These are phyloP conservation scores for Arachnomyces sp. DNA, from an alignment of 2,329 filamentous ascomycete genomes.

Conservation along the genomic window DNA sequence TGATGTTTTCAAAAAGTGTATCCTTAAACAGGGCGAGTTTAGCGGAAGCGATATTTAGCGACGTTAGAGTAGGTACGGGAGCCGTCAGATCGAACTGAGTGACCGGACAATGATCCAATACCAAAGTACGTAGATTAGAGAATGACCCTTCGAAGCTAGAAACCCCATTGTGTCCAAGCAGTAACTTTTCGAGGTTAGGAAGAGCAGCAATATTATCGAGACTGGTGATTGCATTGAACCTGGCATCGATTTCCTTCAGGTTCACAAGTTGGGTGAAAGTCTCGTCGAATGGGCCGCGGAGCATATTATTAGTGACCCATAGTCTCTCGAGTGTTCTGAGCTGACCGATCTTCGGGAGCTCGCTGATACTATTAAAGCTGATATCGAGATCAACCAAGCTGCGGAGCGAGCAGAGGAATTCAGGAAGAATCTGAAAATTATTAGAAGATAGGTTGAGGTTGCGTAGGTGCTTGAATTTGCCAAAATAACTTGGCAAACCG, in stretches of 20 bases:
- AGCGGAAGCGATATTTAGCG: conserved; percentile 81
- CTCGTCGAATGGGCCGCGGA: conserved; percentile 66
- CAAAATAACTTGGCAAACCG: conserved; percentile 72
- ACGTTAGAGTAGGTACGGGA: conserved; percentile 72
- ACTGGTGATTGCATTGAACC: conserved; percentile 82
- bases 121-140: conserved; percentile 70
- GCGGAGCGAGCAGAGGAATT: conserved; percentile 73
- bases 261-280: conserved; percentile 65
- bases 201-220: conserved; percentile 82
- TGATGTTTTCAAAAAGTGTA: conserved; percentile 77
- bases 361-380: conserved; percentile 87
- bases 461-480: conserved; percentile 67
- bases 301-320: conserved; percentile 90
- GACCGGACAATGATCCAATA: conserved; percentile 89
- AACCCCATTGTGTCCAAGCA: conserved; percentile 86
- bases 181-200: conserved; percentile 78
- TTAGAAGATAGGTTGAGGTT: conserved; percentile 92
- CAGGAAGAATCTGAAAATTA: conserved; percentile 74
- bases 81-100: conserved; percentile 82
- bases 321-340: conserved; percentile 76
- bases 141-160: conserved; percentile 89
- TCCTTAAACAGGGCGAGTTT: conserved; percentile 85
- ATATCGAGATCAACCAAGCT: conserved; percentile 88
- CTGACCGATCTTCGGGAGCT: conserved; percentile 70
- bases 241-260: conserved; percentile 84